Evolutionary conservation across 108 stramenopile genomes (phyloP), one percentile per base, ranked within the genome.

Genomic region (Aureococcus anophagefferens): DNA sequence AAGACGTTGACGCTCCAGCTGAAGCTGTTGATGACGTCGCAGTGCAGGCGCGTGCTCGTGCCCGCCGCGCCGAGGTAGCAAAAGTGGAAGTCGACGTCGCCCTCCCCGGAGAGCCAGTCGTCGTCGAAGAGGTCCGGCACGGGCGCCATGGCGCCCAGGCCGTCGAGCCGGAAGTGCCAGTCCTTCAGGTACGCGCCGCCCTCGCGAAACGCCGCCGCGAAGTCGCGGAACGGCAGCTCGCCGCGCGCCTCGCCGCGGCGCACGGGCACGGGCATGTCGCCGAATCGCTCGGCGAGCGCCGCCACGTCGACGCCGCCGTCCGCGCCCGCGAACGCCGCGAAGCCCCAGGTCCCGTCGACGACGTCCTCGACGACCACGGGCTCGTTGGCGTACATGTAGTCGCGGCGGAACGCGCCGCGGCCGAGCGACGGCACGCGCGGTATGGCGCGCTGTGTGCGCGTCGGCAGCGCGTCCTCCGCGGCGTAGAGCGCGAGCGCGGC

Each of bases 1-100:
- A 74, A 62, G 0, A 94, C 90, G 79, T 94, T 94, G 76, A 73
- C 88, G 16, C 80, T 82, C 93, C 93, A 94, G 25, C 88, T 89
- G 79, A 88, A 90, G 36, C 88, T 88, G 68, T 87, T 82, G 35
- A 91, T 68, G 11, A 94, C 93, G 83, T 94, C 93, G 4, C 89
- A 84, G 73, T 94, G 93, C 40, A 88, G 62, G 7, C 70, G 62
- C 0, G 93, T 94, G 18, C 30, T 62, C 0, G 90, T 88, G 40
- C 68, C 78, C 9, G 63, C 33, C 0, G 91, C 89, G 33, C 93
- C 93, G 88, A 89, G 90, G 67, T 94, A 94, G 17, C 88, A 84
- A 67, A 94, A 94, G 51, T 78, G 78, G 81, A 87, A 94, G 62
- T 93, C 92, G 63, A 87, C 87, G 18, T 71, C 40, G 35, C 79